Base-by-base conservation (phyloP, 2,329 filamentous ascomycete genomes). In the Phoma herbarum region DNA sequence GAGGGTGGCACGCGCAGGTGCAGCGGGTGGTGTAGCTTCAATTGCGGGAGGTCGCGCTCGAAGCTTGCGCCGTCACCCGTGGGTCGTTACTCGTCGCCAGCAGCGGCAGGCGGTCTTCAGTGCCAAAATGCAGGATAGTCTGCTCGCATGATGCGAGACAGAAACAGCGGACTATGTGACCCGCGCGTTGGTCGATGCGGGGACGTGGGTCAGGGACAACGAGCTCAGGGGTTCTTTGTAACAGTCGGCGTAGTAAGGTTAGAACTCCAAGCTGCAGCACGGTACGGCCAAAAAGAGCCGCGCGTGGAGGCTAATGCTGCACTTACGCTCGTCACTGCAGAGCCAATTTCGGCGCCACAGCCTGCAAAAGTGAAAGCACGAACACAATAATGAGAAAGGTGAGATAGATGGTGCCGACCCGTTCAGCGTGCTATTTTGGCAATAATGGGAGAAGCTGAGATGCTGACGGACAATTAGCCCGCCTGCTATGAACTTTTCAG, bases 141-240 rank as follows among this genome's bases (percentile, higher is more conserved):
- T 39, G 56, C 50, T 61, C 51, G 67, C 67, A 69, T 69, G 56
- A 63, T 57, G 62, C 59, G 64, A 57, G 57, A 45, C 55, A 61
- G 59, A 65, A 64, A 64, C 63, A 59, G 53, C 56, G 58, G 60
- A 64, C 58, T 61, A 57, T 51, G 58, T 64, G 61, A 43, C 33
- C 56, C 50, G 26, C 63, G 52, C 59, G 59, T 52, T 59, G 63
- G 29, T 37, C 50, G 52, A 53, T 60, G 60, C 63, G 63, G 64
- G 59, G 50, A 59, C 52, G 52, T 39, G 55, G 54, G 22, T 16
- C 46, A 45, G 41, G 48, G 48, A 50, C 52, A 28, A 16, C 22
- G 49, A 35, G 51, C 26, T 60, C 60, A 60, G 55, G 58, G 62
- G 56, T 54, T 60, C 50, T 62, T 62, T 43, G 41, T 63, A 60